phyloP scores from a whole-genome alignment of 805 yeast genomes.

The Candida orba region DNA sequence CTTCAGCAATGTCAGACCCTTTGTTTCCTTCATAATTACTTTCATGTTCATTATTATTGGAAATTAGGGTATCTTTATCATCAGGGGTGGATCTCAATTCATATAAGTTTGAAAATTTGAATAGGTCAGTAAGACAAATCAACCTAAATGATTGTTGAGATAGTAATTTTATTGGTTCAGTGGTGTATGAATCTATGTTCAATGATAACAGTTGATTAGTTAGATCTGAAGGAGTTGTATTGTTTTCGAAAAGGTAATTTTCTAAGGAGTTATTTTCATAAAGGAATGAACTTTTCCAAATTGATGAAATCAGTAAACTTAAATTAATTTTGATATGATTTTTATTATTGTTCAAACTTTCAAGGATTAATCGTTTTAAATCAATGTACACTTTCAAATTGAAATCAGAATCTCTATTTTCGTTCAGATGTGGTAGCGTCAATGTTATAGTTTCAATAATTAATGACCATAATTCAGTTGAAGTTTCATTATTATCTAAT shows the following conservation, averaged over 20 bases:
- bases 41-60: too few relatives aligned
- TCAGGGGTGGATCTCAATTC: not conserved
- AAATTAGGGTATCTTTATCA: too few relatives aligned
- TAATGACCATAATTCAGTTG: conserved; percentile 30
- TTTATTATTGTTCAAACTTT: conserved; percentile 27
- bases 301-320: conserved; percentile 35
- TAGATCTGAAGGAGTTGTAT: conserved; percentile 28
- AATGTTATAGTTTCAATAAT: conserved; percentile 35
- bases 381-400: conserved; percentile 38
- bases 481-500: conserved; percentile 3
- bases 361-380: conserved; percentile 36
- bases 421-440: conserved; percentile 29
- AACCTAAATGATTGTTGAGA: conserved; percentile 44
- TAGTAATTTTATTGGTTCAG: conserved; percentile 39
- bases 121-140: conserved; percentile 48
- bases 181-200: conserved; percentile 45
- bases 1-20: too few relatives aligned
- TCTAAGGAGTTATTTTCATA: conserved; percentile 55
- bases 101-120: conserved; percentile 26
- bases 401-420: conserved; percentile 33
- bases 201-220: conserved; percentile 32
- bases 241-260: conserved; percentile 24
- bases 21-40: too few relatives aligned
- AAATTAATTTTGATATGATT: conserved; percentile 27
- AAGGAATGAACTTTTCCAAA: conserved; percentile 55